These are phyloP conservation scores for Nicotiana tomentosiformis DNA, from an alignment of 257 asterid species.

Conservation along the genomic window DNA sequence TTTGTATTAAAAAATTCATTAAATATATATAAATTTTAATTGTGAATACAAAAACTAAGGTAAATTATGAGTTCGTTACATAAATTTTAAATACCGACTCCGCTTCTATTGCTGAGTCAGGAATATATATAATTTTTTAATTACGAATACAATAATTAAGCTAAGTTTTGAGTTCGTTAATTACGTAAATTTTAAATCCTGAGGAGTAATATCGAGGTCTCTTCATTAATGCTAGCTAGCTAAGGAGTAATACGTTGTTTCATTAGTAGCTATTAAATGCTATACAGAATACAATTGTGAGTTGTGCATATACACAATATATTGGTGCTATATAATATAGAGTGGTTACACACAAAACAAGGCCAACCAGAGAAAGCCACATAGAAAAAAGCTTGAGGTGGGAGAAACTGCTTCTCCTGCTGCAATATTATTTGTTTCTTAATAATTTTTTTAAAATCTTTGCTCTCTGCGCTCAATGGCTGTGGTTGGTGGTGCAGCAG, in stretches of 20 bases:
- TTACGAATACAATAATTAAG: too few relatives aligned
- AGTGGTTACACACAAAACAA: slow-evolving; percentile 21
- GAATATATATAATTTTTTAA: too few relatives aligned
- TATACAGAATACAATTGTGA: neutral
- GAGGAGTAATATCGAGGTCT: too few relatives aligned
- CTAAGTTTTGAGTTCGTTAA: too few relatives aligned
- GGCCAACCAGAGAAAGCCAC: slow-evolving; percentile 14
- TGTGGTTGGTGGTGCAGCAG: slow-evolving; percentile 52
- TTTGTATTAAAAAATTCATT: too few relatives aligned
- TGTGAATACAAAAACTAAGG: too few relatives aligned
- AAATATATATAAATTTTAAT: too few relatives aligned
- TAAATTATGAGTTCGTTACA: too few relatives aligned
- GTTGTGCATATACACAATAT: slow-evolving; percentile 5
- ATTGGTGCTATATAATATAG: slow-evolving; percentile 11
- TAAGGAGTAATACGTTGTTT: too few relatives aligned
- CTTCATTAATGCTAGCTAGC: neutral
- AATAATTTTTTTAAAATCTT: neutral
- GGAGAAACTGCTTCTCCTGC: neutral
- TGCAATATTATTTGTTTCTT: neutral
- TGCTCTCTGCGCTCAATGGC: slow-evolving; percentile 39
- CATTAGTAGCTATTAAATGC: neutral
- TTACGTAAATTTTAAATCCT: too few relatives aligned
- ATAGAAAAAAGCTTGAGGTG: neutral
- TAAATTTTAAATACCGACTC: too few relatives aligned
- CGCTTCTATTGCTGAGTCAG: too few relatives aligned